Evolutionary conservation across 225 moss, liverwort and hornwort species (phyloP), one percentile per base, ranked within the genome.

Genomic region (Pseudisothecium myosuroides): DNA sequence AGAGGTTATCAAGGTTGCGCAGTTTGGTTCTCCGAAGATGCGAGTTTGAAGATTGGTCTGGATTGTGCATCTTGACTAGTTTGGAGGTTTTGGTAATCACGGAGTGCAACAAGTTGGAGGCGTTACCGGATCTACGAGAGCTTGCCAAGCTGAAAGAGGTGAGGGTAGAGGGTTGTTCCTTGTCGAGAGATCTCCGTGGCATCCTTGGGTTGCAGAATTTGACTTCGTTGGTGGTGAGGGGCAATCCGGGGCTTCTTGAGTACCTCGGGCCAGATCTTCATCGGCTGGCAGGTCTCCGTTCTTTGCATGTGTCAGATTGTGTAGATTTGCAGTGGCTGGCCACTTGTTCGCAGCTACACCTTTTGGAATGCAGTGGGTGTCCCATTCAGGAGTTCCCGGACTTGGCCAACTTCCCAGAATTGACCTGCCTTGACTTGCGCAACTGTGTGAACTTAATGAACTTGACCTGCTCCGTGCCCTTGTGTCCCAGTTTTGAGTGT

Each of bases 131-230:
- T 78, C 4, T 78, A 1, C 4, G 0, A 55, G 37, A 78, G 15
- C 77, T 78, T 37, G 10, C 15, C 0, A 55, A 0, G 0, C 0
- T 55, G 0, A 0, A 15, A 0, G 0, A 10, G 0, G 0, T 77
- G 16, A 9, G 0, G 0, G 0, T 55, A 0, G 0, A 4, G 2
- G 6, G 6, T 6, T 55, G 77, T 55, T 0, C 2, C 0, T 3
- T 2, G 8, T 45, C 45, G 45, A 73, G 29, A 4, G 73, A 45
- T 29, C 0, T 54, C 1, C 5, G 4, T 54, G 36, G 54, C 23
- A 76, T 76, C 23, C 3, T 36, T 36, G 36, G 36, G 0, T 36
- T 54, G 9, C 9, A 0, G 1, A 76, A 76, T 14, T 23, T 54
- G 14, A 23, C 14, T 9, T 22, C 1, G 0, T 14, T 54, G 14